Conservation (phyloP, 2,329 filamentous ascomycete genomes). For the Alternaria triticimaculans region DNA sequence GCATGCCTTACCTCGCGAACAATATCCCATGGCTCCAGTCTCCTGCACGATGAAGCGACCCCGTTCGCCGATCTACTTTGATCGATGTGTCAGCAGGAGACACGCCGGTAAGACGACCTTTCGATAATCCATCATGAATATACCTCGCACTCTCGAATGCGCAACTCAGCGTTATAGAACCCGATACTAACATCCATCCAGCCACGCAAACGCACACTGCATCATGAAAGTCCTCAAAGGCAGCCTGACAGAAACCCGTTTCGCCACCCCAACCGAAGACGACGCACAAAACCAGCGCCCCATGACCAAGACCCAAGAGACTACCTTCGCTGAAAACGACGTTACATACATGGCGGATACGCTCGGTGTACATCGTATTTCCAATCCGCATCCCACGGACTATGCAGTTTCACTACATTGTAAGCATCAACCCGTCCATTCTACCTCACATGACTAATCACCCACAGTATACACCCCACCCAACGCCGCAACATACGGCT, state of each 20-base stretch:
- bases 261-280: conserved; percentile 68
- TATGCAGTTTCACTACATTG: conserved; percentile 84
- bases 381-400: conserved; percentile 73
- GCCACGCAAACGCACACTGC: conserved; percentile 77
- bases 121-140: not conserved
- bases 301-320: conserved; percentile 70
- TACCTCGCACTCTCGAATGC: not conserved
- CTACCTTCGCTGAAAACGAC: conserved; percentile 70
- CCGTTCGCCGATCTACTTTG: conserved; percentile 32
- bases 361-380: conserved; percentile 83
- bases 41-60: conserved; percentile 40
- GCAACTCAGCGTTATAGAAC: not conserved
- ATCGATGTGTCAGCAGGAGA: conserved; percentile 40
- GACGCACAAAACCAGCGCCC: conserved; percentile 58
- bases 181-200: conserved; percentile 14
- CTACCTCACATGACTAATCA: conserved; percentile 15
- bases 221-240: conserved; percentile 89
- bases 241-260: conserved; percentile 79
- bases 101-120: conserved; percentile 32
- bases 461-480: conserved; percentile 78
- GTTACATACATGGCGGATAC: conserved; percentile 92
- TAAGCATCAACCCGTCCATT: conserved; percentile 45
- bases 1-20: conserved; percentile 2
- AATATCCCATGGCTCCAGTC: conserved; percentile 16
- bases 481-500: conserved; percentile 83